Conservation (phyloP, 2,329 filamentous ascomycete species). For the Cadophora malorum region DNA sequence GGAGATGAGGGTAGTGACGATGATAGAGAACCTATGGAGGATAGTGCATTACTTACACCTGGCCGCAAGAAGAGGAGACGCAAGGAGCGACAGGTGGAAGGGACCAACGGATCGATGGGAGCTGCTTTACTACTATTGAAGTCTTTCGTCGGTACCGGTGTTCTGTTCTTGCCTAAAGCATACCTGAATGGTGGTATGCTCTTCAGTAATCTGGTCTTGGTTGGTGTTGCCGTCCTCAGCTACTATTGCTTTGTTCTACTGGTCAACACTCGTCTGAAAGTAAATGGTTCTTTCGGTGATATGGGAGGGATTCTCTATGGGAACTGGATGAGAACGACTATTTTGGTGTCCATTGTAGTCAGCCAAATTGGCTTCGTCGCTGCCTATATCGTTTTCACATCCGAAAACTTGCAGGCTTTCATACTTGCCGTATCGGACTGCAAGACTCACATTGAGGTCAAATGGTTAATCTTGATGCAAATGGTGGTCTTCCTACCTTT, state of each 20-base stretch:
- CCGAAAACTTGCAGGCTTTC: slow-evolving; percentile 94
- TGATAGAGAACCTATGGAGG: slow-evolving; percentile 82
- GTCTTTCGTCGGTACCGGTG: slow-evolving; percentile 96
- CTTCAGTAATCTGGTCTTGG: slow-evolving; percentile 91
- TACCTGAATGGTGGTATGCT: slow-evolving; percentile 98
- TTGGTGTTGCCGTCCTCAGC: slow-evolving; percentile 83
- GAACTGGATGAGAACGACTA: slow-evolving; percentile 85
- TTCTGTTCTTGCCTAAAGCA: slow-evolving; percentile 89
- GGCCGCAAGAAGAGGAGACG: slow-evolving; percentile 72
- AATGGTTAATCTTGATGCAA: slow-evolving; percentile 90
- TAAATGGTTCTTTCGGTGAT: slow-evolving; percentile 96
- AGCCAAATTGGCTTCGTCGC: slow-evolving; percentile 95
- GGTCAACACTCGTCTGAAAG: slow-evolving; percentile 81
- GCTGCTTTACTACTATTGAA: slow-evolving; percentile 89
- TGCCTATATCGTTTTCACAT: slow-evolving; percentile 96
- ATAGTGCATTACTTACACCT: slow-evolving; percentile 82
- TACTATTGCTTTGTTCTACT: slow-evolving; percentile 98
- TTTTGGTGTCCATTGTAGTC: slow-evolving; percentile 90
- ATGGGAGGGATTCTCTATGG: slow-evolving; percentile 94
- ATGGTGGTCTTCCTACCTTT: slow-evolving; percentile 95
- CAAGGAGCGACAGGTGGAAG: slow-evolving; percentile 74
- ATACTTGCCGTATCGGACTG: slow-evolving; percentile 91
- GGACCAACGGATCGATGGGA: slow-evolving; percentile 78
- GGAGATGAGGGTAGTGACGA: slow-evolving; percentile 64
- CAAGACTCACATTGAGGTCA: slow-evolving; percentile 83